These are phyloP conservation scores for Ophiostoma sp. DNA, from an alignment of 2,329 filamentous ascomycete species.

Conservation along the genomic window DNA sequence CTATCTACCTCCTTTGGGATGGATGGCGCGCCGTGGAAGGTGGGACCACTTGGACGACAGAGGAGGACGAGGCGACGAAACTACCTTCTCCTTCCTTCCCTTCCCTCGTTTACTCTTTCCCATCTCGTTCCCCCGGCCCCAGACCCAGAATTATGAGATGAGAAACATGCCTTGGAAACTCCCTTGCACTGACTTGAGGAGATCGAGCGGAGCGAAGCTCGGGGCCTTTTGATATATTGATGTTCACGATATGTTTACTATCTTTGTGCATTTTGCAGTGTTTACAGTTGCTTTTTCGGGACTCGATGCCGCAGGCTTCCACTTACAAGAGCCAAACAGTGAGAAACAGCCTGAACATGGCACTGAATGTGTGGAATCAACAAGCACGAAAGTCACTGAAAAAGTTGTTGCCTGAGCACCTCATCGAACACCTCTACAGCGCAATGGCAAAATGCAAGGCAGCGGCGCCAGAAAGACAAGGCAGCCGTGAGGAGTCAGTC, in stretches of 20 bases:
- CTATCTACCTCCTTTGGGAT: slow-evolving; percentile 12
- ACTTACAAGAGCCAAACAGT: not conserved
- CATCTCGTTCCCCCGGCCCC: not conserved
- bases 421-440: not conserved
- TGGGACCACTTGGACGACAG: not conserved
- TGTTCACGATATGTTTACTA: not conserved
- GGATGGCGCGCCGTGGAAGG: not conserved
- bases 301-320: not conserved
- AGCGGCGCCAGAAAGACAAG: slow-evolving; percentile 5
- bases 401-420: slow-evolving; percentile 7
- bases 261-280: not conserved
- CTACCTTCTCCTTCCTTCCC: not conserved
- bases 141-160: slow-evolving; percentile 2
- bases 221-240: not conserved
- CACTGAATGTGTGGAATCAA: not conserved
- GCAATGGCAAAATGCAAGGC: slow-evolving; percentile 4
- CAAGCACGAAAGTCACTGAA: not conserved
- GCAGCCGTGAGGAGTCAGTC: not conserved
- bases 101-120: not conserved
- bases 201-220: not conserved
- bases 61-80: too few relatives aligned
- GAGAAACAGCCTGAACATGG: not conserved
- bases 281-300: not conserved
- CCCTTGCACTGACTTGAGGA: not conserved
- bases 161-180: not conserved